Conservation (phyloP, 495 filamentous ascomycete genomes). For the Apiosordaria backusii region DNA sequence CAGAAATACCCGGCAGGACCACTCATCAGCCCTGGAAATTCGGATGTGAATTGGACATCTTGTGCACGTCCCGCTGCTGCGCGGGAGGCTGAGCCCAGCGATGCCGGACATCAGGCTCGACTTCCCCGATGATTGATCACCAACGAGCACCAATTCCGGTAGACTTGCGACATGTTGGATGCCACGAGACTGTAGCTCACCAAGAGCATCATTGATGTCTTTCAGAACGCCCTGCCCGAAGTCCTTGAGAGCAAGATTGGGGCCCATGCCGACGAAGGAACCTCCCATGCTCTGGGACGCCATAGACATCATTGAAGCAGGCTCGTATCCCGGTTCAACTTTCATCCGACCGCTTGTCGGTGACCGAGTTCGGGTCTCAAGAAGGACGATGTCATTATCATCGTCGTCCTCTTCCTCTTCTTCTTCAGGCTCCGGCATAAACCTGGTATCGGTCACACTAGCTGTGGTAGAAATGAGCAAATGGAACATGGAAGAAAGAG, state of each 20-base stretch:
- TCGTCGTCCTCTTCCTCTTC: not conserved
- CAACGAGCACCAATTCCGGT: constrained; percentile 73
- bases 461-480: not conserved
- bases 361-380: not conserved
- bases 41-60: constrained; percentile 75
- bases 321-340: not conserved
- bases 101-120: constrained; percentile 77
- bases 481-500: not conserved
- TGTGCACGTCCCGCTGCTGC: constrained; percentile 67
- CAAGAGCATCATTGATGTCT: constrained; percentile 46
- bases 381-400: not conserved
- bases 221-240: constrained; percentile 43
- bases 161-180: constrained; percentile 57
- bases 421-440: not conserved
- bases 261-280: constrained; percentile 31
- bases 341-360: not conserved
- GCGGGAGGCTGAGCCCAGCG: constrained; percentile 70
- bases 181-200: constrained; percentile 44
- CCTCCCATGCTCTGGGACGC: constrained; percentile 14
- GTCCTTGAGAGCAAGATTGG: constrained; percentile 35
- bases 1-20: constrained; percentile 62
- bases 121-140: constrained; percentile 80
- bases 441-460: not conserved
- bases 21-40: constrained; percentile 54
- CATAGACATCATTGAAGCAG: not conserved